Base-by-base conservation (phyloP, 768 basidiomycete genomes). In the Russula foetens region DNA sequence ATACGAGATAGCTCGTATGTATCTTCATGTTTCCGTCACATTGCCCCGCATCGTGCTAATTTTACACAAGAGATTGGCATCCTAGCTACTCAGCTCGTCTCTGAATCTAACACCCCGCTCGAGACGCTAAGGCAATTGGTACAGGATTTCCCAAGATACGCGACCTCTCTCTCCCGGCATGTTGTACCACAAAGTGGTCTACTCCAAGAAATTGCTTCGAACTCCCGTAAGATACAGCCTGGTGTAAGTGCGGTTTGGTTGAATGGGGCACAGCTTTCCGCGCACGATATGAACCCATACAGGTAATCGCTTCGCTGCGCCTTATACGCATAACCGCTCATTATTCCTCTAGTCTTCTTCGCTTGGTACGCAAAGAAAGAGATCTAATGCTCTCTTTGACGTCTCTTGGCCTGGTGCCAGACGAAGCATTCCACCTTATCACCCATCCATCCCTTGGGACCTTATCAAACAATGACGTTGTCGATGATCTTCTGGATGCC, bases 141-240 rank as follows among this genome's bases (percentile, higher is more conserved):
- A 0, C 90, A 94, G 68, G 86, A 95, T 71, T 96, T 98, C 74
- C 95, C 96, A 0, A 87, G 83, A 69, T 96, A 95, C 68, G 85
- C 86, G 1, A 78, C 84, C 0, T 76, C 85, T 3, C 76, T 97
- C 31, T 81, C 88, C 0, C 83, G 92, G 3, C 84, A 86, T 59
- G 82, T 93, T 45, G 67, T 74, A 1, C 73, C 82, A 3, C 80
- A 82, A 59, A 69, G 73, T 9, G 75, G 72, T 14, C 66, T 96
- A 9, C 67, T 69, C 0, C 71, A 78, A 0, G 90, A 91, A 67
- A 70, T 93, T 7, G 68, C 76, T 23, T 69, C 68, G 8, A 92
- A 92, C 64, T 77, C 81, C 60, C 63, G 75, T 28, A 81, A 77
- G 60, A 80, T 76, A 17, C 75, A 81, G 59, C 75, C 72, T 45